These are phyloP conservation scores for Carallia brachiata DNA, from an alignment of 345 rosid genomes.

Conservation along the genomic window DNA sequence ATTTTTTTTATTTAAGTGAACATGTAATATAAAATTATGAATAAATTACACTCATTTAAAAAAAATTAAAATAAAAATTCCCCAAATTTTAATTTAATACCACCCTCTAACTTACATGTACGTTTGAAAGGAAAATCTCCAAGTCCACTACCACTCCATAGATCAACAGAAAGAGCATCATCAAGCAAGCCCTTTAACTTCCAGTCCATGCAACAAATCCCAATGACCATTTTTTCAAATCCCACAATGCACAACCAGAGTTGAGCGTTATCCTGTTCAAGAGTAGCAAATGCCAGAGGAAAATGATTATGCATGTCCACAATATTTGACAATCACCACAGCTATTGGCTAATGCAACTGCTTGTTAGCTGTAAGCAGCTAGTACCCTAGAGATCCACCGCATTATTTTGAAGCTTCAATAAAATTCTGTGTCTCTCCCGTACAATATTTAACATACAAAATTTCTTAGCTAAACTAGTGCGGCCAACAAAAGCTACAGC, in stretches of 20 bases:
- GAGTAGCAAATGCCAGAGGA: slow-evolving; percentile 24
- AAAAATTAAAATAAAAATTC: no score
- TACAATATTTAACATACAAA: slow-evolving; percentile 10
- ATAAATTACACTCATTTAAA: no score
- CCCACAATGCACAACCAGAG: neutral
- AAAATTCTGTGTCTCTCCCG: slow-evolving; percentile 13
- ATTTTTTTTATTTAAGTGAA: no score
- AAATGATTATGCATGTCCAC: slow-evolving; percentile 21
- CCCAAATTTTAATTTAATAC: no score
- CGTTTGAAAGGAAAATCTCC: slow-evolving; percentile 16
- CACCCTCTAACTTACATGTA: slow-evolving; percentile 16
- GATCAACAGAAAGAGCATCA: slow-evolving; percentile 20
- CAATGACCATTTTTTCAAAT: neutral
- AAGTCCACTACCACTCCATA: slow-evolving; percentile 14
- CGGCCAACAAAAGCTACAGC: slow-evolving; percentile 14
- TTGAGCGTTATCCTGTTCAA: slow-evolving; percentile 24
- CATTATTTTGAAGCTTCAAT: slow-evolving; percentile 19
- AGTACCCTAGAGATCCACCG: slow-evolving; percentile 15
- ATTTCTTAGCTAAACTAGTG: neutral
- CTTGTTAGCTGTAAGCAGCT: slow-evolving; percentile 3
- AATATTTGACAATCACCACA: slow-evolving; percentile 16
- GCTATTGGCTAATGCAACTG: slow-evolving; percentile 8
- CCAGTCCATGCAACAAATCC: slow-evolving; percentile 18
- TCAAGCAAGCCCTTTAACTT: slow-evolving; percentile 13
- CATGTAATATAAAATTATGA: no score